phyloP scores from a whole-genome alignment of 768 basidiomycete species.

The Boletus sp. region DNA sequence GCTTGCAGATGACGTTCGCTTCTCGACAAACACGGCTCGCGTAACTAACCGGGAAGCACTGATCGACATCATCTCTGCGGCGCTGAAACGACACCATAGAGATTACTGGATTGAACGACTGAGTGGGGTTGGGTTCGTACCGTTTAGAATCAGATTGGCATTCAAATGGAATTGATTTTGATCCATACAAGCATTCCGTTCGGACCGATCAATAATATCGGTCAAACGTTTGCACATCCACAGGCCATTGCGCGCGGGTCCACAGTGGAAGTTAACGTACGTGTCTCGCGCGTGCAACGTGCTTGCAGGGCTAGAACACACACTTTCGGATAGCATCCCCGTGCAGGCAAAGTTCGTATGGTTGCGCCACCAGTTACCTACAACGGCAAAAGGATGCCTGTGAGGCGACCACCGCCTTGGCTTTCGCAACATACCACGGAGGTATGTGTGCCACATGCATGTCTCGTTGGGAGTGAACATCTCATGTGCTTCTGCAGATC shows the following conservation, averaged over 20 bases:
- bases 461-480: background rate
- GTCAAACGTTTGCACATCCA: slow-evolving; percentile 87
- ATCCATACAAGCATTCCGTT: slow-evolving; percentile 61
- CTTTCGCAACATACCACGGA: slow-evolving; percentile 81
- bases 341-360: slow-evolving; percentile 74
- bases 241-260: slow-evolving; percentile 75
- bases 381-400: slow-evolving; percentile 75
- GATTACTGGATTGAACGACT: slow-evolving; percentile 76
- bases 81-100: slow-evolving; percentile 54
- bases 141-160: slow-evolving; percentile 1
- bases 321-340: slow-evolving; percentile 53
- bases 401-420: slow-evolving; percentile 80
- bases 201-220: slow-evolving; percentile 91
- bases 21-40: slow-evolving; percentile 69
- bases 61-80: slow-evolving; percentile 62
- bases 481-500: slow-evolving; percentile 29
- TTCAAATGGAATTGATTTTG: slow-evolving; percentile 9
- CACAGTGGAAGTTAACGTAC: slow-evolving; percentile 75
- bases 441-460: slow-evolving; percentile 38
- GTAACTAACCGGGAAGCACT: slow-evolving; percentile 76
- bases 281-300: slow-evolving; percentile 36
- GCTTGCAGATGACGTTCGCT: slow-evolving; percentile 60
- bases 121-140: slow-evolving; percentile 73
- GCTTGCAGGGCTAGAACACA: slow-evolving; percentile 8
- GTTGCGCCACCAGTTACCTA: slow-evolving; percentile 81